A percentile compares a stretch with the other conserved stretches of the same genome.
Evolutionary conservation across 129 eudicot genomes (phyloP).

Genomic region (Chrysanthemum seticuspe): DNA sequence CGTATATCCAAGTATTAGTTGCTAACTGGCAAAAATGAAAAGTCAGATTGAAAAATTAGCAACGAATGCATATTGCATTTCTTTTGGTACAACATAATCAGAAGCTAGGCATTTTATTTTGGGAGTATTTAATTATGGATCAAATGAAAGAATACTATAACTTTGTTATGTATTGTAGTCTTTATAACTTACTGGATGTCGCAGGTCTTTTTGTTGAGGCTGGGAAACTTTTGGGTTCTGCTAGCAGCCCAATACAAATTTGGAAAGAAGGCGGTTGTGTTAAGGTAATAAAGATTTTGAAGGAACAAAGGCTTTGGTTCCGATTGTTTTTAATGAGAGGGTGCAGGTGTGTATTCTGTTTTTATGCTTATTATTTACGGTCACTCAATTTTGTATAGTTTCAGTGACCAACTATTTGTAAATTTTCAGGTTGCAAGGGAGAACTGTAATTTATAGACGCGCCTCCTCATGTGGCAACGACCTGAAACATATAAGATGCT

Average conservation of each 20-base stretch:
- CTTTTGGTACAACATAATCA: not conserved
- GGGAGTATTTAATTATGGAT: not conserved
- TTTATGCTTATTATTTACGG: no score
- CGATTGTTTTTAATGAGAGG: no score
- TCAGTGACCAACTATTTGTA: no score
- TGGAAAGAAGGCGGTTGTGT: slow-evolving; percentile 96
- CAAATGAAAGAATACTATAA: not conserved
- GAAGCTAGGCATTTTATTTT: not conserved
- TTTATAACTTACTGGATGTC: slow-evolving; percentile 23
- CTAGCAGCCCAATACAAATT: slow-evolving; percentile 95
- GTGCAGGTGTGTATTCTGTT: no score
- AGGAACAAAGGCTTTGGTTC: no score
- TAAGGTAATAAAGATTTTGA: slow-evolving; percentile 52
- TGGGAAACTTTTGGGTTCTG: slow-evolving; percentile 85
- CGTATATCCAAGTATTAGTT: not conserved
- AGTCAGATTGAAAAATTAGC: no score
- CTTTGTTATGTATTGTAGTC: not conserved
- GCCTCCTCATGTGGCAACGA: no score
- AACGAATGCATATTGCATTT: not conserved
- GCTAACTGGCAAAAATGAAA: not conserved
- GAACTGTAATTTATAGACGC: no score
- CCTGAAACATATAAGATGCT: no score
- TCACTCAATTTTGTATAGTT: no score
- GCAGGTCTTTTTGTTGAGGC: no score
- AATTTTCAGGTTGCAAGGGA: no score